Base-by-base conservation (phyloP, 305 asterid genomes). In the Fraxinus greggii region DNA sequence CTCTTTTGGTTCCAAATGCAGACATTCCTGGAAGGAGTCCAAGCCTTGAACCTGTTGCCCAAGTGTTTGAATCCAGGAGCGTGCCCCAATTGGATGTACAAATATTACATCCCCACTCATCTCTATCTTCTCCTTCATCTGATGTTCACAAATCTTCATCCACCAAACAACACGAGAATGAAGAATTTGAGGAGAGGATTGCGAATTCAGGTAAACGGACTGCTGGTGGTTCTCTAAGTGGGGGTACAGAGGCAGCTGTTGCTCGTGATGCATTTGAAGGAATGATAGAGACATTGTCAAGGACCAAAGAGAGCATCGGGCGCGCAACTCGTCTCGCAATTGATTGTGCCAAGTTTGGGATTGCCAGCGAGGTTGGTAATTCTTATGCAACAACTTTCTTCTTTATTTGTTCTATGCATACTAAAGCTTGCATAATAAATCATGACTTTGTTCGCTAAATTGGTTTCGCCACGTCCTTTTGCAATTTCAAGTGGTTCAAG, bases 181-280 rank as follows among this genome's bases (percentile, higher is more conserved):
- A 91, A 79, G 95, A 93, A 76, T 78, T 72, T 67, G 94, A 87
- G 84, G 97, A 93, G 87, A 90, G 90, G 87, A 90, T 92, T 87
- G 86, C 78, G 40, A 91, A 92, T 81, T 91, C 95, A 24, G 96
- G 91, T 29, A 88, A 86, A 86, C 88, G 77, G 84, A 86, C 89
- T 54, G 84, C 92, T 81, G 92, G 88, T 81, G 91, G 91, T 81
- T 90, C 95, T 8, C 89, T 93, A 85, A 95, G 98, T 83, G 97
- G 97, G 72, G 92, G 89, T 80, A 93, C 97, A 75, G 98, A 95
- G 89, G 98, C 98, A 72, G 95, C 95, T 87, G 97, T 93, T 89
- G 93, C 98, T 84, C 98, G 98, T 84, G 98, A 95, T 88, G 95
- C 98, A 69, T 95, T 95, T 87, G 98, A 95, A 89, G 98, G 98